Evolutionary conservation across 352 stramenopile species (phyloP), one percentile per base, ranked within the genome.

Genomic region (Globisporangium nagaii): DNA sequence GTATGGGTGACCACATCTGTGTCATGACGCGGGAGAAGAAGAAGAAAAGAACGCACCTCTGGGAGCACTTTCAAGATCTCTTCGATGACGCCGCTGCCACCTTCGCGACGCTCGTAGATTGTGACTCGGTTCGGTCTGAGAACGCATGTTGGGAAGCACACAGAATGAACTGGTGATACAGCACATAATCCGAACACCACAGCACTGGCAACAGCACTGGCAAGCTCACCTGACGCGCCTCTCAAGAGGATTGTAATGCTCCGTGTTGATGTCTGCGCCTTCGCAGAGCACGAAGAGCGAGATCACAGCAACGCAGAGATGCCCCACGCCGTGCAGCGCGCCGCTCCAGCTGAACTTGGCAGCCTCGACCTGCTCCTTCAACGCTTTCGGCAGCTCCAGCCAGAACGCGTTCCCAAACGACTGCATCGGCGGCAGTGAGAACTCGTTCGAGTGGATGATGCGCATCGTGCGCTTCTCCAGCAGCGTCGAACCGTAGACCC

Each of bases 381-480:
- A 37, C 31, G 46, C 27, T 30, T 65, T 49, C 8, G 91, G 88
- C 5, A 98, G 67, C 65, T 99, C 96, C 13, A 99, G 67, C 97
- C 96, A 99, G 12, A 98, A 58, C 9, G 86, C 96, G 60, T 96
- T 82, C 7, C 93, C 98, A 41, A 97, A 95, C 49, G 85, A 94
- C 71, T 98, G 88, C 83, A 99, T 96, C 1, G 81, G 85, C 13
- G 97, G 96, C n/a, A 99, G 71, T 0, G 82, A 88, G 54, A 99
- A 97, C 56, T 98, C 90, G 44, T 86, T 91, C 27, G 79, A 72
- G 46, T 87, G 81, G 47, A 99, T 60, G 35, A 79, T 56, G 28
- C 69, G 61, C 67, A 90, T 79, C 15, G 78, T 86, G 12, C 70
- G 68, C 60, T 94, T 96, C 63, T 93, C 90, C 39, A 96, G 44